Base-by-base conservation (phyloP, 2,329 filamentous ascomycete species). In the Penicillium sp. region DNA sequence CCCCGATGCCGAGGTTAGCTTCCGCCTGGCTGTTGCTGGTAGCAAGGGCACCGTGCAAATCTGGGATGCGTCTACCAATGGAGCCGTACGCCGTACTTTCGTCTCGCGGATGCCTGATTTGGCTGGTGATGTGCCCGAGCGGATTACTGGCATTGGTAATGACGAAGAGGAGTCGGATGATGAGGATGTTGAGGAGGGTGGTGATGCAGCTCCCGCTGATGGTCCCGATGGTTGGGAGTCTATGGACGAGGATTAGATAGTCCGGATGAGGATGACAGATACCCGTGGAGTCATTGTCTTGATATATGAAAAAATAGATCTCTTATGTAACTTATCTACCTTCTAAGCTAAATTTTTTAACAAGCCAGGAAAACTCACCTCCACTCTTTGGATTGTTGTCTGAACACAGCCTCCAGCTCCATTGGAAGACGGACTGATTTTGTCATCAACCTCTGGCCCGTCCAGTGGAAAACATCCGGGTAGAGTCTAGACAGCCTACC, bases 31-130 rank as follows among this genome's bases (percentile, higher is more conserved):
- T 2, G 92, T 99, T 18, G 95, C 94, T 6, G 95, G 95, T 56
- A 98, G 93, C 81, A 96, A 96, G 80, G 95, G 95, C 47, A 86
- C 86, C 37, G 87, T 98, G 72, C 91, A 96, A 74, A 88, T 99
- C 54, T 99, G 95, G 95, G 94, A 98, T 77, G 97, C 95, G 22
- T 89, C 91, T 75, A 99, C 95, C 58, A 99, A 99, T 74, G 86
- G 86, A 14, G 89, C 90, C 27, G 92, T 99, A 35, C 86, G 95
- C 59, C 85, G 89, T 63, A 88, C 89, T 1, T 99, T 99, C 79
- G 92, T 90, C 37, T 86, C 81, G 69, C 88, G 86, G 58, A 83
- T 94, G 58, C 83, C 85, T 37, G 78, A 82, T 61, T 78, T 82
- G 6, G 85, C 85, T 50, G 86, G 82, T 16, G 85, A 87, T 49